phyloP scores from a whole-genome alignment of 495 filamentous ascomycete species.

The Penicillium nucicola region DNA sequence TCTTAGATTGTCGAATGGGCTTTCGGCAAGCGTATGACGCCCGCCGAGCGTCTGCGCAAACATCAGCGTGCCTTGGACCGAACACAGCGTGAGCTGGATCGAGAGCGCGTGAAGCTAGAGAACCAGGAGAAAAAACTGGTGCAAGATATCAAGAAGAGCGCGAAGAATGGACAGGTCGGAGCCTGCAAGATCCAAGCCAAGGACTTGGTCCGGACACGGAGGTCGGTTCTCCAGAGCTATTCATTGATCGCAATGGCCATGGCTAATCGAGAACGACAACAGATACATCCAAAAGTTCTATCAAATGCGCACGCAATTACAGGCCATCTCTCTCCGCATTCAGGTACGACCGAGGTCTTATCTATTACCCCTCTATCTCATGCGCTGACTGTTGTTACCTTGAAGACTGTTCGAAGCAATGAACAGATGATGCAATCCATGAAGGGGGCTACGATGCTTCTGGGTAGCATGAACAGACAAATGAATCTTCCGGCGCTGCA shows the following conservation, averaged over 20 bases:
- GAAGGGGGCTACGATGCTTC: constrained; percentile 90
- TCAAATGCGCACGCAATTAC: constrained; percentile 92
- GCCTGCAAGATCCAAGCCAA: constrained; percentile 97
- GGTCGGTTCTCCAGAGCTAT: constrained; percentile 44
- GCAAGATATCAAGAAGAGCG: constrained; percentile 93
- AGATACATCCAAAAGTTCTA: constrained; percentile 99
- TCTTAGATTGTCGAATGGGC: constrained; percentile 92
- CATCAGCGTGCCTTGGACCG: constrained; percentile 96
- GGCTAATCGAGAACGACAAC: constrained; percentile 4
- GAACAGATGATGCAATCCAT: constrained; percentile 99
- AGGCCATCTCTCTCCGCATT: constrained; percentile 91
- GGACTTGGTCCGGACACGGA: constrained; percentile 87
- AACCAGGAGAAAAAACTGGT: constrained; percentile 98
- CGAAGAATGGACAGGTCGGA: constrained; percentile 94
- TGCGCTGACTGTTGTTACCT: constrained; percentile 4
- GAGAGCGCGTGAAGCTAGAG: constrained; percentile 90
- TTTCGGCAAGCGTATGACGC: constrained; percentile 97
- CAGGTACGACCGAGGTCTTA: constrained; percentile 56
- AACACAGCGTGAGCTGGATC: constrained; percentile 91
- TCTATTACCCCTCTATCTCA: background rate
- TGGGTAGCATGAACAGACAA: constrained; percentile 92
- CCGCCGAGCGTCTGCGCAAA: constrained; percentile 91
- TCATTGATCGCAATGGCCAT: background rate
- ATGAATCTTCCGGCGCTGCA: constrained; percentile 97
- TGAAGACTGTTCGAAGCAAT: constrained; percentile 89